Evolutionary conservation across 805 yeast species (phyloP).

Genomic region (Saccharomycopsis microspora): DNA sequence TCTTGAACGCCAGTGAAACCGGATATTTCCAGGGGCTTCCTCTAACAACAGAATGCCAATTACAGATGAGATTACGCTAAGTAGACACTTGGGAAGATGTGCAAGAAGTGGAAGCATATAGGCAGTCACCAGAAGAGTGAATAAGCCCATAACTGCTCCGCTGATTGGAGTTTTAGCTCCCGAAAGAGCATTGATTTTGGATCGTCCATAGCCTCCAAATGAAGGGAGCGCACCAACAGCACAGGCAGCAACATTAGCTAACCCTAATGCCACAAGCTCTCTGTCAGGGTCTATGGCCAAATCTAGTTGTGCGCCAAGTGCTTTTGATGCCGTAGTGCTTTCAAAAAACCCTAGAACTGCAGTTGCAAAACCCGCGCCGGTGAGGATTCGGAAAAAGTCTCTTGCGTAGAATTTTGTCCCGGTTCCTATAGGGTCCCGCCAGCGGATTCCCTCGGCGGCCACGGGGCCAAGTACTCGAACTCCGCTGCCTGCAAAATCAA

Average conservation of each 20-base stretch:
- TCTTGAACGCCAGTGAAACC: slow-evolving; percentile 57
- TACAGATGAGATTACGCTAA: slow-evolving; percentile 68
- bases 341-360: slow-evolving; percentile 89
- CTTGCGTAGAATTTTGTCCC: slow-evolving; percentile 17
- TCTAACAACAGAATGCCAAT: slow-evolving; percentile 63
- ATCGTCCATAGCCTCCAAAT: slow-evolving; percentile 93
- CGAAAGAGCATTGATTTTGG: slow-evolving; percentile 75
- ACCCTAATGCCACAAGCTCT: slow-evolving; percentile 83
- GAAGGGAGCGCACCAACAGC: slow-evolving; percentile 61
- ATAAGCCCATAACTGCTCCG: slow-evolving; percentile 73
- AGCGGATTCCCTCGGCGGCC: slow-evolving; percentile 34
- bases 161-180: slow-evolving; percentile 82
- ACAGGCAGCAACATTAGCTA: slow-evolving; percentile 54
- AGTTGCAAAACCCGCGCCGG: slow-evolving; percentile 63
- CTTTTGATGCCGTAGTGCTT: slow-evolving; percentile 84
- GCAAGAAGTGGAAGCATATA: slow-evolving; percentile 53
- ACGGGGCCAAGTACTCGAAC: slow-evolving; percentile 65
- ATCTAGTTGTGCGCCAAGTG: slow-evolving; percentile 66
- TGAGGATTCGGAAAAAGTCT: slow-evolving; percentile 39
- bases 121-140: slow-evolving; percentile 54
- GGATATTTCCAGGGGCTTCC: slow-evolving; percentile 73
- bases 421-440: slow-evolving; percentile 47
- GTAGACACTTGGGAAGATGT: slow-evolving; percentile 66
- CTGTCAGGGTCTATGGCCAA: slow-evolving; percentile 73
- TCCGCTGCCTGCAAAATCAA: slow-evolving; percentile 23